Evolutionary conservation across 1,284 basidiomycete species (phyloP).

Genomic region (Apiotrichum laibachii): DNA sequence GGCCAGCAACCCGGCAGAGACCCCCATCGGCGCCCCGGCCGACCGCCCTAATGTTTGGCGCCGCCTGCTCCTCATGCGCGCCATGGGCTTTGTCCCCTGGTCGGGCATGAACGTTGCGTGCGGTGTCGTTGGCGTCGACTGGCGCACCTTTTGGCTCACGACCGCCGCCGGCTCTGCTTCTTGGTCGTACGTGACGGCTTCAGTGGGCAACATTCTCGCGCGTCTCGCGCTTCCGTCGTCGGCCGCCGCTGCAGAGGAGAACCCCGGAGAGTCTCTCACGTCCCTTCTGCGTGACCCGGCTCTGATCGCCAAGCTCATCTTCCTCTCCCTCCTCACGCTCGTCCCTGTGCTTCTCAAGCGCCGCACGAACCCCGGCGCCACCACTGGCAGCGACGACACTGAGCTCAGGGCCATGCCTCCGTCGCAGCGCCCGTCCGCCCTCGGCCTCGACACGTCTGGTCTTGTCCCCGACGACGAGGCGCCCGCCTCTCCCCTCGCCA

Average conservation of each 20-base stretch:
- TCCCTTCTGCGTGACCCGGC: conserved; percentile 50
- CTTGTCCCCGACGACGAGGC: conserved; percentile 9
- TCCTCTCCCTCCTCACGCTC: conserved; percentile 47
- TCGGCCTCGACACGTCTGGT: conserved; percentile 13
- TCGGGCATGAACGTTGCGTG: conserved; percentile 91
- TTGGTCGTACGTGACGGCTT: conserved; percentile 59
- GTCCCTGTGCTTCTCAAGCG: conserved; percentile 51
- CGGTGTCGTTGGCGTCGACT: conserved; percentile 81
- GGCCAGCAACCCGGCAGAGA: conserved; percentile 30
- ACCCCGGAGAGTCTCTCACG: conserved; percentile 45
- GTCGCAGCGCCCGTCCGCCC: conserved; percentile 5
- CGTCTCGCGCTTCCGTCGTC: conserved; percentile 38
- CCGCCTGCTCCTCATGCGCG: conserved; percentile 74
- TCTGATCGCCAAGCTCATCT: conserved; percentile 50
- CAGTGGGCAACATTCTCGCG: conserved; percentile 48
- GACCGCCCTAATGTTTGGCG: conserved; percentile 65
- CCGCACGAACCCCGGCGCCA: conserved; percentile 11
- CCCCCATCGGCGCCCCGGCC: conserved; percentile 27
- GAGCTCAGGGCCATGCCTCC: conserved; percentile 11
- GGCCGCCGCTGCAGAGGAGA: conserved; percentile 12
- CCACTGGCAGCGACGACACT: conserved; percentile 10
- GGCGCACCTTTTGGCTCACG: conserved; percentile 74
- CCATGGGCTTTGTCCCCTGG: conserved; percentile 88
- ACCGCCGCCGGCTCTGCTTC: conserved; percentile 77
- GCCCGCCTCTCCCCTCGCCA: conserved; percentile 35